These are phyloP conservation scores for Circinella umbellata DNA, from an alignment of 371 early-diverging fungal species.

Conservation along the genomic window DNA sequence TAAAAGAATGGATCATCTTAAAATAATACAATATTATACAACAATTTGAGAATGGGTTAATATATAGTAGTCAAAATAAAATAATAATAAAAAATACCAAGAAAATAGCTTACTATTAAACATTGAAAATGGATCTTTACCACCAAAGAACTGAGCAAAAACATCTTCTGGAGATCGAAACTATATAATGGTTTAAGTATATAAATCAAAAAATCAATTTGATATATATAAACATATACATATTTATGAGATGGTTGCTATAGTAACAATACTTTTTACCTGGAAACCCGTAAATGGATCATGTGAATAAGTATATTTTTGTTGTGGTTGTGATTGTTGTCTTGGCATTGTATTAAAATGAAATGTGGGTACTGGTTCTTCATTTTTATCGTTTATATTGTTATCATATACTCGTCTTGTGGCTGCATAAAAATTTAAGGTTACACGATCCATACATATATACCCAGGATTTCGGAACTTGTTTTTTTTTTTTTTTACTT, in stretches of 20 bases:
- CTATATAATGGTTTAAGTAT: slow-evolving; percentile 31
- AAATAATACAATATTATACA: not conserved
- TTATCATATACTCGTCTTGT: slow-evolving; percentile 46
- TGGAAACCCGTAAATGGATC: slow-evolving; percentile 41
- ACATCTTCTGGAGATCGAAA: slow-evolving; percentile 57
- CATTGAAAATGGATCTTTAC: slow-evolving; percentile 8
- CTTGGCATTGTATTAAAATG: slow-evolving; percentile 2
- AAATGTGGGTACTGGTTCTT: not conserved
- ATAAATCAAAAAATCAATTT: not conserved
- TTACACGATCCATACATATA: not conserved
- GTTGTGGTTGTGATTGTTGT: not conserved
- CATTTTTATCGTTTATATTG: not conserved
- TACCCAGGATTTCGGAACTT: too few relatives aligned
- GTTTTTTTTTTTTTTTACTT: slow-evolving; percentile 16
- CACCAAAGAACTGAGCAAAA: slow-evolving; percentile 50
- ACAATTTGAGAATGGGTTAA: too few relatives aligned
- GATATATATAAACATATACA: too few relatives aligned
- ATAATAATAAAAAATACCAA: too few relatives aligned
- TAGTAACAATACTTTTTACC: slow-evolving; percentile 19
- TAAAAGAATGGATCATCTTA: slow-evolving; percentile 6
- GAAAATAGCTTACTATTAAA: slow-evolving; percentile 5
- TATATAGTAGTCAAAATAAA: too few relatives aligned
- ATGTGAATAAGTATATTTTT: not conserved
- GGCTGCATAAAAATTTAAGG: slow-evolving; percentile 23
- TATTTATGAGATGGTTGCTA: not conserved